Evolutionary conservation across 1,139 yeast genomes (phyloP).

Genomic region (Yamadazyma sp.): DNA sequence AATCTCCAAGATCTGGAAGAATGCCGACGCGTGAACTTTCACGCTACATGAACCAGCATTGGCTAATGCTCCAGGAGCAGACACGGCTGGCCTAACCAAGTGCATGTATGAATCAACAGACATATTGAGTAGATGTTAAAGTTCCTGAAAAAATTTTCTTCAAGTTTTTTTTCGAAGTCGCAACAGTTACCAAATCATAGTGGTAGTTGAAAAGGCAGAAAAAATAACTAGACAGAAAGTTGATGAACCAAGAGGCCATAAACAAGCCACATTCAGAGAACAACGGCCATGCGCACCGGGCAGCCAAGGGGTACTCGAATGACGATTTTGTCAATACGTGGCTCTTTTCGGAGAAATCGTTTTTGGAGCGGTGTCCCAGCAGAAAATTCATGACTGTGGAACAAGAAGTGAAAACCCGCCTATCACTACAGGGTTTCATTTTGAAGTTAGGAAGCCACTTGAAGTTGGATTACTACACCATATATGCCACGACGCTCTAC

Average conservation of each 20-base stretch:
- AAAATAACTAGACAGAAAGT: no score
- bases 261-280: background rate
- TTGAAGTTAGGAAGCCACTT: constrained; percentile 37
- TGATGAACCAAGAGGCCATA: no score
- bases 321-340: constrained; percentile 23
- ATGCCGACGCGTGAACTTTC: constrained; percentile 65
- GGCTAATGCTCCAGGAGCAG: constrained; percentile 54
- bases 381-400: constrained; percentile 25
- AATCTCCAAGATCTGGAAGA: constrained; percentile 63
- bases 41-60: constrained; percentile 50
- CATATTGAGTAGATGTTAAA: no score
- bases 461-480: constrained; percentile 45
- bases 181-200: no score
- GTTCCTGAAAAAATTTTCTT: constrained; percentile 1
- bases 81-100: constrained; percentile 60
- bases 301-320: background rate
- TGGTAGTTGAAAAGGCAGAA: no score
- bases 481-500: constrained; percentile 45
- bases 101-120: constrained; percentile 39
- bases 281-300: background rate
- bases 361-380: constrained; percentile 32
- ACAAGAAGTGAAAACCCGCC: constrained; percentile 41
- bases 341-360: constrained; percentile 35
- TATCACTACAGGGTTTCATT: constrained; percentile 42
- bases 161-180: background rate